Evolutionary conservation across 495 filamentous ascomycete genomes (phyloP).

Genomic region (Talaromyces liani): DNA sequence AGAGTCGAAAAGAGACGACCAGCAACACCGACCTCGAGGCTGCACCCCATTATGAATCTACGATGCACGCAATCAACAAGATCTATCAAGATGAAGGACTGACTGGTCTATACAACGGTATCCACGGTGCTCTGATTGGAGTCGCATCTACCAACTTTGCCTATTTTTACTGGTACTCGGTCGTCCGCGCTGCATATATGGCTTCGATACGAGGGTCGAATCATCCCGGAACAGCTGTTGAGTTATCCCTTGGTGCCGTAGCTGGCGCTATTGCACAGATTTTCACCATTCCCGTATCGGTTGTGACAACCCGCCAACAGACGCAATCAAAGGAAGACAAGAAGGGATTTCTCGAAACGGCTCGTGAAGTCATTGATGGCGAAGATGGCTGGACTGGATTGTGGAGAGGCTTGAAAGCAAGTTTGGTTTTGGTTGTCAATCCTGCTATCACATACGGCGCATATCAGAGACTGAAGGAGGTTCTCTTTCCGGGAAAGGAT

Average conservation of each 20-base stretch:
- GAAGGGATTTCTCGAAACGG: constrained; percentile 85
- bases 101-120: constrained; percentile 79
- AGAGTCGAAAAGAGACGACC: constrained; percentile 42
- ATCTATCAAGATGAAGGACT: constrained; percentile 80
- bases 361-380: constrained; percentile 75
- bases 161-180: constrained; percentile 99
- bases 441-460: constrained; percentile 97
- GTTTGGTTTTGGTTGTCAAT: constrained; percentile 92
- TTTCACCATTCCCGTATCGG: constrained; percentile 93
- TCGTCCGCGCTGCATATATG: constrained; percentile 77
- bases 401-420: constrained; percentile 94
- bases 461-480: constrained; percentile 81
- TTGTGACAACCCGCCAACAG: constrained; percentile 93
- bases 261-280: constrained; percentile 89
- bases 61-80: constrained; percentile 79
- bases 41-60: constrained; percentile 70
- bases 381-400: constrained; percentile 87
- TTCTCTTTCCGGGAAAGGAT: constrained; percentile 68
- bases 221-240: constrained; percentile 72
- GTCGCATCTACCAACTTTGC: constrained; percentile 98
- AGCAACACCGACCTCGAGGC: constrained; percentile 25
- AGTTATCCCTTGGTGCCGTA: constrained; percentile 80
- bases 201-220: constrained; percentile 52
- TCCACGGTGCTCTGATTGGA: constrained; percentile 76
- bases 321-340: constrained; percentile 77